Evolutionary conservation across 805 yeast genomes (phyloP).

Genomic region (Candida argentea): DNA sequence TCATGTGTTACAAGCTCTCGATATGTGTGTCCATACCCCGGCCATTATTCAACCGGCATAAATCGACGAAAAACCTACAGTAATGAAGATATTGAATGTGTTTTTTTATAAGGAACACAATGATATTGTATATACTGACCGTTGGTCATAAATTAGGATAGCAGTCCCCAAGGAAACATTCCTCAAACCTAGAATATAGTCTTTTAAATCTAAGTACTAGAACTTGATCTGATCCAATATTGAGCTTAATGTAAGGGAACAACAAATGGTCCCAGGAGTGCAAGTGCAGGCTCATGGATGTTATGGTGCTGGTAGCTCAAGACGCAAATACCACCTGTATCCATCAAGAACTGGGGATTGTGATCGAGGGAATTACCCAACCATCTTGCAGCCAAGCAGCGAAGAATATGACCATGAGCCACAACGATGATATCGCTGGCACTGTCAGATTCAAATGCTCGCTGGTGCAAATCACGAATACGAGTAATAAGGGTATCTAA

Average conservation of each 20-base stretch:
- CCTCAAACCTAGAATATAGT: too few relatives aligned
- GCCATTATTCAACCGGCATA: too few relatives aligned
- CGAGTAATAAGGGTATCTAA: conserved; percentile 60
- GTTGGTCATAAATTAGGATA: too few relatives aligned
- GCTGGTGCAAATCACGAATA: conserved; percentile 50
- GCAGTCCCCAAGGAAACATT: too few relatives aligned
- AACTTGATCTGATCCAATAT: conserved; percentile 42
- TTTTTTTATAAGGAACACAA: too few relatives aligned
- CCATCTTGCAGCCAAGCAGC: conserved; percentile 90
- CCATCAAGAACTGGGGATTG: conserved; percentile 77
- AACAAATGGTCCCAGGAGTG: conserved; percentile 72
- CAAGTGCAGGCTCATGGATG: conserved; percentile 79
- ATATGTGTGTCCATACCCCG: too few relatives aligned
- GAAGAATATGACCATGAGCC: conserved; percentile 89
- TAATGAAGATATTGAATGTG: too few relatives aligned
- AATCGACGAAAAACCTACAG: too few relatives aligned
- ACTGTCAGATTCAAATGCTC: conserved; percentile 39
- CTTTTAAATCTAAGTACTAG: conserved; percentile 7
- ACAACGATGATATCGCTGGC: conserved; percentile 71
- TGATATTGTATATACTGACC: too few relatives aligned
- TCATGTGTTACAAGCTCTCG: too few relatives aligned
- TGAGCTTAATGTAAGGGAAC: conserved; percentile 68
- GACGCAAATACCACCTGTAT: conserved; percentile 94
- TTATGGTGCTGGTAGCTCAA: conserved; percentile 80
- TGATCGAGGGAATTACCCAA: conserved; percentile 43